Evolutionary conservation across 495 filamentous ascomycete species (phyloP).

Genomic region (Tuber aestivum): DNA sequence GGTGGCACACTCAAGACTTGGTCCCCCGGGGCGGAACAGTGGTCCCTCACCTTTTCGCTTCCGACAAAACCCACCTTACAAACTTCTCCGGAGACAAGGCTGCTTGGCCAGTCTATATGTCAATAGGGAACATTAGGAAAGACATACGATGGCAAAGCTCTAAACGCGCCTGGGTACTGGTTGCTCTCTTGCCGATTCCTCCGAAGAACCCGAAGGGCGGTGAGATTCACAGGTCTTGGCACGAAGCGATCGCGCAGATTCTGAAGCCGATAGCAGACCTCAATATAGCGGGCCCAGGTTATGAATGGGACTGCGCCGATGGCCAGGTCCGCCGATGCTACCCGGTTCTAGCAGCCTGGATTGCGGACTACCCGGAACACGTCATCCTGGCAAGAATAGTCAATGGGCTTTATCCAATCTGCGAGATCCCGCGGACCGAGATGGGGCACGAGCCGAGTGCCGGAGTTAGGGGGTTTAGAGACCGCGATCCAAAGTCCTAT

Average conservation of each 20-base stretch:
- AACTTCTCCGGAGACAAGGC: constrained; percentile 14
- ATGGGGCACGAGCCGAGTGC: not conserved
- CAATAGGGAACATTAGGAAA: constrained; percentile 6
- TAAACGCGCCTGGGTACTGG: not conserved
- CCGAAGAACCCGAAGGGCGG: not conserved
- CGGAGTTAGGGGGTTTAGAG: not conserved
- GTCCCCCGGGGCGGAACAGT: not conserved
- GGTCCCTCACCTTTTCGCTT: not conserved
- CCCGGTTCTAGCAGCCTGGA: not conserved
- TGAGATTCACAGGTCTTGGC: not conserved
- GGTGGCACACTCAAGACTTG: not conserved
- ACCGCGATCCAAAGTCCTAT: not conserved
- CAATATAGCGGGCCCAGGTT: not conserved
- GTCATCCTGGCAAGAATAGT: not conserved
- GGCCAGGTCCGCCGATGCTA: not conserved
- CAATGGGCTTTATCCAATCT: not conserved
- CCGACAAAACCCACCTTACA: constrained; percentile 4
- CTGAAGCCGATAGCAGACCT: not conserved
- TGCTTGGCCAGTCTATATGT: constrained; percentile 7
- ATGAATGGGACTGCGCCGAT: not conserved
- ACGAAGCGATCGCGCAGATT: not conserved
- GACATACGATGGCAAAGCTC: not conserved
- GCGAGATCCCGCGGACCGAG: not conserved
- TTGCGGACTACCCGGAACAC: constrained; percentile 9
- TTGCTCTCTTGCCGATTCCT: not conserved